Conservation (phyloP, 345 rosid genomes). For the Citrus australasica region DNA sequence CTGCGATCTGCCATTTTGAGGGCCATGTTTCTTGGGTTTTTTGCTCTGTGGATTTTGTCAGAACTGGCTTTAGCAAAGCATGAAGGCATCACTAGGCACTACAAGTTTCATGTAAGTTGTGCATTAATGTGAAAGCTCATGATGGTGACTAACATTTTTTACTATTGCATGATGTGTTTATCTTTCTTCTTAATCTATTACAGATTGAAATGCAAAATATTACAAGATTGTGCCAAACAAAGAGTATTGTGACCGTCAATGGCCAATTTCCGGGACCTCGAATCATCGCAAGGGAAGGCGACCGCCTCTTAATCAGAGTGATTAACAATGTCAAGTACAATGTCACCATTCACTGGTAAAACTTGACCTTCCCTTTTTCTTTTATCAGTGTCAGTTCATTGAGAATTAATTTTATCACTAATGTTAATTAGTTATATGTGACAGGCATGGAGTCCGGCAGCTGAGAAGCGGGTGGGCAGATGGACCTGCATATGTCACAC, state of each 20-base stretch:
- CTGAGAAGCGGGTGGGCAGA: conserved; percentile 60
- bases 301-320: conserved; percentile 58
- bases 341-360: conserved; percentile 65
- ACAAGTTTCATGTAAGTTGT: conserved; percentile 39
- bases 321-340: conserved; percentile 67
- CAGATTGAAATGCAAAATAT: conserved; percentile 61
- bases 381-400: neutral
- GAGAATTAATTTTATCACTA: neutral
- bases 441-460: conserved; percentile 50
- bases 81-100: conserved; percentile 41
- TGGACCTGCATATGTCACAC: conserved; percentile 50
- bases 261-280: conserved; percentile 69
- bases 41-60: conserved; percentile 17
- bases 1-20: neutral
- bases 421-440: neutral
- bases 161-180: neutral
- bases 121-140: too few relatives aligned
- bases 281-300: conserved; percentile 73
- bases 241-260: conserved; percentile 71
- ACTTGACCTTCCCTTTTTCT: neutral
- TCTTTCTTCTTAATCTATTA: too few relatives aligned
- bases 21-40: conserved; percentile 13
- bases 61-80: conserved; percentile 31
- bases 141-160: neutral
- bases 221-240: conserved; percentile 65